Evolutionary conservation across 2,329 filamentous ascomycete species (phyloP), one percentile per base, ranked within the genome.

Genomic region (Alternaria solani): DNA sequence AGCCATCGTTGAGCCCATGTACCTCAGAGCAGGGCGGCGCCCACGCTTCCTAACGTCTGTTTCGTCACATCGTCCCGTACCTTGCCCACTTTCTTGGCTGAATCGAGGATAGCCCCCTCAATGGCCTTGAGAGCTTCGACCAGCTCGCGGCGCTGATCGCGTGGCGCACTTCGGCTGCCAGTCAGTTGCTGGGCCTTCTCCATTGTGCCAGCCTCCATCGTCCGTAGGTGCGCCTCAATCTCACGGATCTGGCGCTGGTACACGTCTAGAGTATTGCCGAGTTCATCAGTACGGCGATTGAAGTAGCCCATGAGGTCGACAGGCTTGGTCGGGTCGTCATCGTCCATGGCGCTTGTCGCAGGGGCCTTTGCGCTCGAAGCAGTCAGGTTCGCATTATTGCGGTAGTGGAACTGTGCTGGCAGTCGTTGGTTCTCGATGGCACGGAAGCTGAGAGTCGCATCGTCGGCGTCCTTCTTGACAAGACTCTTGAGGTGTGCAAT

Each of bases 351-450:
- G 12, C 65, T 69, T 16, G 68, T 57, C 9, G 67, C 62, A 23
- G 71, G 63, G 18, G 72, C 55, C 48, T 74, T 74, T 32, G 72
- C 49, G 46, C 69, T 72, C 1, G 75, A 75, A 7, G 75, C 61
- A 25, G 66, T 72, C 11, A 77, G 69, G 59, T 76, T 74, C 28
- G 72, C 75, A 46, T 84, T 83, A 59, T 78, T 74, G 43, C 73
- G 76, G 58, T 86, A 85, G 68, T 89, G 87, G 73, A 87, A 89
- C 65, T 88, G 85, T 49, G 82, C 70, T 1, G 92, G 91, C 16
- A 94, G 82, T 68, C 89, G 89, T 55, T 93, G 83, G 71, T 92
- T 92, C 70, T 93, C 89, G 32, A 92, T 87, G 23, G 89, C 89
- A 58, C 89, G 87, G 82, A 92, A 91, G 62, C 87, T 87, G 55